phyloP scores from a whole-genome alignment of 495 filamentous ascomycete species.

The Tuber indicum region DNA sequence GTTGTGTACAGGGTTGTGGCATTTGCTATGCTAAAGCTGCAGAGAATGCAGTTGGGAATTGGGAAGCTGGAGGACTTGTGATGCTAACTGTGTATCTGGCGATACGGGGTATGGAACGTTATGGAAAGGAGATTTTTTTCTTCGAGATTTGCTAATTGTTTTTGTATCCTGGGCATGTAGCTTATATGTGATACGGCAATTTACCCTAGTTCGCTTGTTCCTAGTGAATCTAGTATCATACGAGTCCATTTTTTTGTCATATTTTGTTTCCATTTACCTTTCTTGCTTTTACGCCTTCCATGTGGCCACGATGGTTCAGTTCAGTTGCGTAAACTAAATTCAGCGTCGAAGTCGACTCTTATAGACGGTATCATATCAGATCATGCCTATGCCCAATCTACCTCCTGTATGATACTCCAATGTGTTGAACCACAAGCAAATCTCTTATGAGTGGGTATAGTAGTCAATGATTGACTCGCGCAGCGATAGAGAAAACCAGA shows the following conservation, averaged over 20 bases:
- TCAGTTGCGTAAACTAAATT: too few species aligned
- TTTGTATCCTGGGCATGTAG: neutral
- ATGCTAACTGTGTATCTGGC: neutral
- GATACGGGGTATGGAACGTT: neutral
- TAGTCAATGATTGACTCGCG: too few species aligned
- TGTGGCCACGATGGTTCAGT: too few species aligned
- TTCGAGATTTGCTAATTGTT: neutral
- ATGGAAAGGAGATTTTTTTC: neutral
- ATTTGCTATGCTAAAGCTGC: constrained; percentile 54
- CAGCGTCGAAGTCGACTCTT: too few species aligned
- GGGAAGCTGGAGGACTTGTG: constrained; percentile 8
- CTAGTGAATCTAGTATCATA: neutral
- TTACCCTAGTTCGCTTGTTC: neutral
- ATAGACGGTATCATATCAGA: too few species aligned
- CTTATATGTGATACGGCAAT: neutral
- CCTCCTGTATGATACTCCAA: too few species aligned
- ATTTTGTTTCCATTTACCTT: neutral
- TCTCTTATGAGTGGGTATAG: too few species aligned
- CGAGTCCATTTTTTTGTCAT: neutral
- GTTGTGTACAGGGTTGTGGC: constrained; percentile 60
- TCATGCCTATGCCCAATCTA: too few species aligned
- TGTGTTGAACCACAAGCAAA: too few species aligned
- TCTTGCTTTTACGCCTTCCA: too few species aligned
- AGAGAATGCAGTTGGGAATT: constrained; percentile 37
- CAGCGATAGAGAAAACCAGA: too few species aligned